Conservation (phyloP, 2,329 filamentous ascomycete genomes). For the Xylariaceae sp. region DNA sequence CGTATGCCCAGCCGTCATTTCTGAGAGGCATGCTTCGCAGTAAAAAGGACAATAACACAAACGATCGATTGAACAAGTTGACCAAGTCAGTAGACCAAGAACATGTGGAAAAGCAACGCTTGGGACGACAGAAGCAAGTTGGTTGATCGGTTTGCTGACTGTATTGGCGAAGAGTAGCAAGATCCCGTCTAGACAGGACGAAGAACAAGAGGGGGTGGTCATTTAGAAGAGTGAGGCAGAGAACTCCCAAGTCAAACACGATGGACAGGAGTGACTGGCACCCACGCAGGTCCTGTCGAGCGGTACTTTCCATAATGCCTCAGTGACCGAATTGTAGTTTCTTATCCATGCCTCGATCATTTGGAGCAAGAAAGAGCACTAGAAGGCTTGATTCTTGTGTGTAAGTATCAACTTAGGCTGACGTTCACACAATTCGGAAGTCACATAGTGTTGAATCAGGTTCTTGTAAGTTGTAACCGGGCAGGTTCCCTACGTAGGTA, state of each 20-base stretch:
- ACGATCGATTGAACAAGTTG: constrained; percentile 12
- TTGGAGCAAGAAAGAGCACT: background rate
- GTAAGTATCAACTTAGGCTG: too few species aligned
- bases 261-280: background rate
- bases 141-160: constrained; percentile 11
- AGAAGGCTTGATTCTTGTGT: constrained; percentile 2
- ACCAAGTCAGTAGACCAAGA: constrained; percentile 11
- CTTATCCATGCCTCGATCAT: background rate
- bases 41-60: constrained; percentile 13
- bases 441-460: too few species aligned
- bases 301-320: background rate
- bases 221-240: background rate
- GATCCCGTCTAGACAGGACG: background rate
- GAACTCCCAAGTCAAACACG: background rate
- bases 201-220: background rate
- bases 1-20: constrained; percentile 23
- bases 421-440: too few species aligned
- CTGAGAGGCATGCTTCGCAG: constrained; percentile 21
- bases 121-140: constrained; percentile 20
- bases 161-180: constrained; percentile 4
- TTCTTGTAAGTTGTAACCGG: too few species aligned
- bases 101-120: constrained; percentile 17
- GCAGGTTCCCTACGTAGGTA: too few species aligned
- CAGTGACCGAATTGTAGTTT: background rate
- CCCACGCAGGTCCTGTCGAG: background rate